Percentiles rank a stretch among this genome's conserved stretches.
Conservation (phyloP, 768 basidiomycete species). For the Chalciporus sphaerocephalus region DNA sequence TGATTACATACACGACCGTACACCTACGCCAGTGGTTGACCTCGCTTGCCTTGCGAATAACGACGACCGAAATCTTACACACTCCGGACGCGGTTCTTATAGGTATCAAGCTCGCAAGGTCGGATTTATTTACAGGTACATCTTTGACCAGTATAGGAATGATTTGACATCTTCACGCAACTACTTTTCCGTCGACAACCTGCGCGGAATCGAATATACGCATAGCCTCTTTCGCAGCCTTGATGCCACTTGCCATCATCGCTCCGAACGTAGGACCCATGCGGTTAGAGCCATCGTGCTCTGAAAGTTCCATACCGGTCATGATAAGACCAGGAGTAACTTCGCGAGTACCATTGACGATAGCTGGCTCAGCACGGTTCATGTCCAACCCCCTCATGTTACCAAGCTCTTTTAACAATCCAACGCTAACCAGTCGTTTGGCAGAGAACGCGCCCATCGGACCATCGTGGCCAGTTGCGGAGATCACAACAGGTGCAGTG, state of each 20-base stretch:
- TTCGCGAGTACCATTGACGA: conserved; percentile 73
- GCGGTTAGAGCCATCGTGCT: conserved; percentile 74
- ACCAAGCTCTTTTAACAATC: conserved; percentile 68
- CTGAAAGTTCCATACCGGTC: conserved; percentile 79
- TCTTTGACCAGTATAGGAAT: too few relatives aligned
- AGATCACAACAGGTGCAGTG: conserved; percentile 71
- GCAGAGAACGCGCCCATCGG: conserved; percentile 81
- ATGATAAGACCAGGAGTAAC: conserved; percentile 71
- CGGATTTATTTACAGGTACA: too few relatives aligned
- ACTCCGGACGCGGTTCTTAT: too few relatives aligned
- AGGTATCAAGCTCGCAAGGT: too few relatives aligned
- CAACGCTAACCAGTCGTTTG: conserved; percentile 71
- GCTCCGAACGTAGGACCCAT: conserved; percentile 79
- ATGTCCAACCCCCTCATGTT: conserved; percentile 81
- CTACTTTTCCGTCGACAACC: conserved; percentile 52
- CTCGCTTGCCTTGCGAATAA: too few relatives aligned
- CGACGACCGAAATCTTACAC: too few relatives aligned
- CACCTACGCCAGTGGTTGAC: neutral
- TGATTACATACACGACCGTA: conserved; percentile 4
- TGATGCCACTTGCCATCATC: conserved; percentile 75
- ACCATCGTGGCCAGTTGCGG: conserved; percentile 73
- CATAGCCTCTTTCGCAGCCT: conserved; percentile 63
- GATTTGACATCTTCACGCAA: conserved; percentile 27
- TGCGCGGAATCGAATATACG: conserved; percentile 46
- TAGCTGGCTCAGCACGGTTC: conserved; percentile 79